phyloP scores from a whole-genome alignment of 768 basidiomycete genomes.

The Termitomyces bulborhizus region DNA sequence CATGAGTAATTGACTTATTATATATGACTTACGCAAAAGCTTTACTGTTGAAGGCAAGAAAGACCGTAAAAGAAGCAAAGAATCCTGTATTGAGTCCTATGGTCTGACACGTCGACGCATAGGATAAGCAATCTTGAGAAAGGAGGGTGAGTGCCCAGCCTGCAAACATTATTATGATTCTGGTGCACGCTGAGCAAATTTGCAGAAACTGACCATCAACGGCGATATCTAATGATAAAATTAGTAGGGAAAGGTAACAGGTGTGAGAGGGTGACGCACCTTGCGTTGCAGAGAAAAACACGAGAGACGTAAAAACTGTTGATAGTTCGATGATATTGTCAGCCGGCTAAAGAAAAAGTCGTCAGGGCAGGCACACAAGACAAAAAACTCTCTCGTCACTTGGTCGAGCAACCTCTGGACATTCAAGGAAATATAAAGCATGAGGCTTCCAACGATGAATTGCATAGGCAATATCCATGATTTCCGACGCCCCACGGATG shows the following conservation, averaged over 20 bases:
- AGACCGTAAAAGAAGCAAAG: constrained; percentile 95
- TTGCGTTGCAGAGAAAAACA: constrained; percentile 96
- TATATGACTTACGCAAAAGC: constrained; percentile 65
- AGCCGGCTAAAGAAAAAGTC: constrained; percentile 53
- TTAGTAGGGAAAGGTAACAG: constrained; percentile 5
- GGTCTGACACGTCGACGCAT: constrained; percentile 97
- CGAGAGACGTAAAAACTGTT: constrained; percentile 78
- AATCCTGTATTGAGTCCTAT: constrained; percentile 95
- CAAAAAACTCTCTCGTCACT: constrained; percentile 34
- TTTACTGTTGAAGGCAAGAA: constrained; percentile 93
- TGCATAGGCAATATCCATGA: constrained; percentile 99
- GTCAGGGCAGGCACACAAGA: constrained; percentile 7
- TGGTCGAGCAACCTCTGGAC: constrained; percentile 74
- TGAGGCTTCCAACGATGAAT: constrained; percentile 75
- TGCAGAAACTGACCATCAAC: constrained; percentile 69
- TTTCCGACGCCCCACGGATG: constrained; percentile 86
- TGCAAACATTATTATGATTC: constrained; percentile 17
- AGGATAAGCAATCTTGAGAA: constrained; percentile 90
- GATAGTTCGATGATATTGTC: constrained; percentile 77
- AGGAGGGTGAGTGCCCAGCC: constrained; percentile 81
- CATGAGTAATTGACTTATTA: not conserved
- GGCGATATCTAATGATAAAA: constrained; percentile 69
- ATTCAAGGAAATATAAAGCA: constrained; percentile 72
- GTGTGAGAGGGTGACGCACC: constrained; percentile 37
- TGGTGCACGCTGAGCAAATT: not conserved